A percentile compares a stretch with the other conserved stretches of the same genome.
phyloP scores from a whole-genome alignment of 2,329 filamentous ascomycete species.

The Mollisia scopiformis region DNA sequence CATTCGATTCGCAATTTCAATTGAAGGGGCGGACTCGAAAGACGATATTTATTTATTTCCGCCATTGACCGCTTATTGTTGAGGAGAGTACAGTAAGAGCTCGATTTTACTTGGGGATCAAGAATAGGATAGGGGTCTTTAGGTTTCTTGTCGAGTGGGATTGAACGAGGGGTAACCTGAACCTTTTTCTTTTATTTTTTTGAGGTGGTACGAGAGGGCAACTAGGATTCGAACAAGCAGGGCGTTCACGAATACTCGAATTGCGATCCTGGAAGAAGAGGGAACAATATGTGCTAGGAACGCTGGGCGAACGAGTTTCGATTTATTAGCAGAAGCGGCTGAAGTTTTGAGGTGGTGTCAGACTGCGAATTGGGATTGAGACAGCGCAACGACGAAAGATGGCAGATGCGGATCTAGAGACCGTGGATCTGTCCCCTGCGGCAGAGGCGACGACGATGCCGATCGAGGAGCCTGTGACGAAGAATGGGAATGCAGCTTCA shows the following conservation, averaged over 20 bases:
- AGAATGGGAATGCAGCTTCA: constrained; percentile 1
- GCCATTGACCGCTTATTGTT: neutral
- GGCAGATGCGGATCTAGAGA: constrained; percentile 1
- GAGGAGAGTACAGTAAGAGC: too few relatives aligned
- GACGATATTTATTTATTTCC: too few relatives aligned
- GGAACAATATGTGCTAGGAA: neutral
- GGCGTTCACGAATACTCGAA: too few relatives aligned
- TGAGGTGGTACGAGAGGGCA: too few relatives aligned
- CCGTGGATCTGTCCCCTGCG: neutral
- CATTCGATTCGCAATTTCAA: too few relatives aligned
- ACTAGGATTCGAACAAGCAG: neutral
- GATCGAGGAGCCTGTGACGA: constrained; percentile 10
- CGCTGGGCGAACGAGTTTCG: neutral
- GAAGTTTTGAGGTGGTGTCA: neutral
- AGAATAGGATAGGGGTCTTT: too few relatives aligned
- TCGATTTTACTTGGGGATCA: neutral
- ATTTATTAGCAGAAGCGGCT: neutral
- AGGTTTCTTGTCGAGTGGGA: neutral
- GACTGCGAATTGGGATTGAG: neutral
- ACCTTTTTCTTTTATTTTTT: too few relatives aligned
- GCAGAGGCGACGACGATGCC: constrained; percentile 1
- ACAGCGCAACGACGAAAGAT: too few relatives aligned
- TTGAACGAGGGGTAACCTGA: neutral
- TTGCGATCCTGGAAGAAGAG: neutral
- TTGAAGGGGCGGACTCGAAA: too few relatives aligned